These are phyloP conservation scores for Seiridium cupressi DNA, from an alignment of 2,329 filamentous ascomycete genomes.

Conservation along the genomic window DNA sequence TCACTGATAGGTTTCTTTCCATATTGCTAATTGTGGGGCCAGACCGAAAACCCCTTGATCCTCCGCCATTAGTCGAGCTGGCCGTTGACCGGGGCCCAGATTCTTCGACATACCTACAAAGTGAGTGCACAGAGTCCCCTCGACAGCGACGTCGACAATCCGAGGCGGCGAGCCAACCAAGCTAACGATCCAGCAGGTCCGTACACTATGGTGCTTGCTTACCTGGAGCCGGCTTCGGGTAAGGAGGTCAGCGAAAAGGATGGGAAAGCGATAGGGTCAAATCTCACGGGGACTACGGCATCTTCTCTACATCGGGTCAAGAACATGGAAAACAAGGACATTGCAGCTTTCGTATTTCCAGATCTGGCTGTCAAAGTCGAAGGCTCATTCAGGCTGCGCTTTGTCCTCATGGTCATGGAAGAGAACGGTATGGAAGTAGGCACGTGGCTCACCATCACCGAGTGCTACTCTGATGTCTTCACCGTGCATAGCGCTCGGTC, in stretches of 20 bases:
- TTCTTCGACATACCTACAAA: neutral
- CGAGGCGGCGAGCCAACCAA: too few species aligned
- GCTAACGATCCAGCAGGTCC: neutral
- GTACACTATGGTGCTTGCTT: conserved; percentile 13
- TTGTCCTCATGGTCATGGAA: conserved; percentile 73
- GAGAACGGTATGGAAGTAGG: conserved; percentile 13
- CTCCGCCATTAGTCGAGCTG: conserved; percentile 80
- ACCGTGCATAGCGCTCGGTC: conserved; percentile 64
- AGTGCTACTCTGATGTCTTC: conserved; percentile 64
- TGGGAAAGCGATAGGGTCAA: conserved; percentile 32
- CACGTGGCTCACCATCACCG: conserved; percentile 30
- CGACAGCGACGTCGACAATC: too few species aligned
- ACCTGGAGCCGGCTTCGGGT: conserved; percentile 23
- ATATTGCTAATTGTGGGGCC: neutral
- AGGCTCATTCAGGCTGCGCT: conserved; percentile 71
- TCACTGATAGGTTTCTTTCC: neutral
- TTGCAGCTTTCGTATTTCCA: conserved; percentile 87
- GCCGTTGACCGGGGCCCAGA: conserved; percentile 7
- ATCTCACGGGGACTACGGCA: conserved; percentile 69
- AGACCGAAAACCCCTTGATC: conserved; percentile 86
- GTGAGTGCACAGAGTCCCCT: neutral
- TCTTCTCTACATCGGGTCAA: conserved; percentile 83
- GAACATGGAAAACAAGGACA: conserved; percentile 73
- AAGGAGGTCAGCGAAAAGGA: conserved; percentile 41
- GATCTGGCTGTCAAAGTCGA: conserved; percentile 78